These are phyloP conservation scores for Priceomyces medius DNA, from an alignment of 805 yeast species.

Conservation along the genomic window DNA sequence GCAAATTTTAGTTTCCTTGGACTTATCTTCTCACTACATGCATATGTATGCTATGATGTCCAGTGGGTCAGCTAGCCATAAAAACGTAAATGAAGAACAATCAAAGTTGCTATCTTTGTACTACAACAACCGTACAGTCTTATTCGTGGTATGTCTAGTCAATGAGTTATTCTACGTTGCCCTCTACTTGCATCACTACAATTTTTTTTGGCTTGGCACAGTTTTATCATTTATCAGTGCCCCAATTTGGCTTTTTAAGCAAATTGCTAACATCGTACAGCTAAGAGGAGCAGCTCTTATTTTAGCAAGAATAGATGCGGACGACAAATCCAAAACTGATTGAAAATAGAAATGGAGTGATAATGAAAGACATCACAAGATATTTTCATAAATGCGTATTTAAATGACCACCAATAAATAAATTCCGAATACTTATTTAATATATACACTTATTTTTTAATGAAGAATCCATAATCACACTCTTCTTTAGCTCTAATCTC, in stretches of 20 bases:
- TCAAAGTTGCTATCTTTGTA: constrained; percentile 77
- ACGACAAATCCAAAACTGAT: constrained; percentile 32
- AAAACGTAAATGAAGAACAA: constrained; percentile 68
- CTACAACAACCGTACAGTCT: constrained; percentile 79
- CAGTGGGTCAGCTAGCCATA: constrained; percentile 79
- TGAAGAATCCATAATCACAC: constrained; percentile 19
- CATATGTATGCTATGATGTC: constrained; percentile 95
- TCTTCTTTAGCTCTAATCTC: constrained; percentile 29
- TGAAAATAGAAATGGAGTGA: not conserved
- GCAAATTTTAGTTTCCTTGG: constrained; percentile 82
- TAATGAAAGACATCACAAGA: not conserved
- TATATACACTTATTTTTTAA: constrained; percentile 4
- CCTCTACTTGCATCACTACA: constrained; percentile 72
- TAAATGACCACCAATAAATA: not conserved
- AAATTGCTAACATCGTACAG: constrained; percentile 85
- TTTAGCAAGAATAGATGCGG: constrained; percentile 76
- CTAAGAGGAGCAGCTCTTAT: constrained; percentile 78
- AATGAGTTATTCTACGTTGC: constrained; percentile 94
- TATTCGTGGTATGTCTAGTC: constrained; percentile 87
- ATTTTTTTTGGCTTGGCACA: constrained; percentile 60
- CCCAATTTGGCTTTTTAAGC: constrained; percentile 91
- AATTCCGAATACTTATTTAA: constrained; percentile 1
- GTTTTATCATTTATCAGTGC: constrained; percentile 56
- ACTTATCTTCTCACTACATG: constrained; percentile 92
- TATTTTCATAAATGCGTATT: not conserved